Evolutionary conservation across 2,329 filamentous ascomycete species (phyloP), one percentile per base, ranked within the genome.

Genomic region (Verticillium albo-atrum): DNA sequence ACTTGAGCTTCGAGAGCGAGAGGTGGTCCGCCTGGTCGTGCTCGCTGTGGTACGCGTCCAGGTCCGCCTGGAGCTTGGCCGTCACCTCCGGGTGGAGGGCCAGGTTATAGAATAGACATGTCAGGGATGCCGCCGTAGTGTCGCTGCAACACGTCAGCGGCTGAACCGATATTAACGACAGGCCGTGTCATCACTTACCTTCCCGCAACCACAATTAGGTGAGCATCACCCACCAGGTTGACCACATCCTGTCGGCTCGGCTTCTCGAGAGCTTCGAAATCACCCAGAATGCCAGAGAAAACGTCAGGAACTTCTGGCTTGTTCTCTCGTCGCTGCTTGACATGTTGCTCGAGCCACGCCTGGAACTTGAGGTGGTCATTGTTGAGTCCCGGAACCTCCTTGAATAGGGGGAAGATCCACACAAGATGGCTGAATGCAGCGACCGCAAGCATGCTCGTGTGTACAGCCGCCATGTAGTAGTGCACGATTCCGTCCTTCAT

Each of bases 121-220:
- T 64, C 14, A 64, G 54, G 35, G 61, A 58, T n/a, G 61, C 58
- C 2, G 64, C 61, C 4, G 60, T 61, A 6, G 61, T 65, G n/a
- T 65, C 63, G 51, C 64, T 65, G 37, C 2, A 14, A 15, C 28
- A 23, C 42, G 42, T 50, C n/a, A 50, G 42, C 20, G 20, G 35
- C 35, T 37, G 32, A 10, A 34, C 15, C 10, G 4, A 7, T 15
- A 12, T n/a, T n/a, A n/a, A n/a, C n/a, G n/a, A n/a, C n/a, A n/a
- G n/a, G n/a, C n/a, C n/a, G n/a, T n/a, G n/a, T n/a, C 51, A 3
- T 53, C 0, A 20, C 62, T 51, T 60, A 71, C 70, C 71, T 72
- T 54, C 72, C 72, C 7, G 71, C 72, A 2, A 72, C 65, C 0
- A 68, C 63, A 26, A 73, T 70, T 0, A 72, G 59, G n/a, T 67